Conservation (phyloP, 169 alveolate genomes). For the Cryptosporidium muris region DNA sequence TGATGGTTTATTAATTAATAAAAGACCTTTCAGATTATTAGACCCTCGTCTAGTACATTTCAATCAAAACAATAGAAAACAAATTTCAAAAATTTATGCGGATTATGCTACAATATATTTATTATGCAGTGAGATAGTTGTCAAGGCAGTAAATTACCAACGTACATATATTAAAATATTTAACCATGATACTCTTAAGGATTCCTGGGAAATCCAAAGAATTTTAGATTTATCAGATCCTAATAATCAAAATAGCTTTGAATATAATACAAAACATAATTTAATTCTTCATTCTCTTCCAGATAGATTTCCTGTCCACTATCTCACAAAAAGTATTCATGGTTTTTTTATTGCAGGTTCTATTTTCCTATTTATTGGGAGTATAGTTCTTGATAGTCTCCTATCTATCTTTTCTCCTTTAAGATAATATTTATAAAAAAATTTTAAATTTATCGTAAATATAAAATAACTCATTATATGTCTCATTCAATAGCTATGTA, state of each 20-base stretch:
- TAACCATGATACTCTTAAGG: background rate
- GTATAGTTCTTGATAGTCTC: constrained; percentile 1
- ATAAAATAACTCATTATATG: background rate
- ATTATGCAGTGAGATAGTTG: constrained; percentile 27
- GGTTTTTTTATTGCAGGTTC: constrained; percentile 8
- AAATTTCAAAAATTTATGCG: constrained; percentile 15
- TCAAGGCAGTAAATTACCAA: constrained; percentile 25
- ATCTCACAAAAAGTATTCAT: constrained; percentile 10
- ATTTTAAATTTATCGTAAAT: constrained; percentile 17
- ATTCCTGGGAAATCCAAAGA: constrained; percentile 17
- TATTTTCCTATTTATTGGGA: constrained; percentile 16
- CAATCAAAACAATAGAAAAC: constrained; percentile 6
- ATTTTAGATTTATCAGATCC: constrained; percentile 20
- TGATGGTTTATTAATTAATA: constrained; percentile 13
- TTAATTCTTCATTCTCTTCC: constrained; percentile 52
- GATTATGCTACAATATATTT: constrained; percentile 55
- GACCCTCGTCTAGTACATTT: background rate
- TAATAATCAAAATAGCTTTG: constrained; percentile 27
- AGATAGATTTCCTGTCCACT: constrained; percentile 19
- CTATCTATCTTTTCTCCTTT: background rate
- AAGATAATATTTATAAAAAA: constrained; percentile 14
- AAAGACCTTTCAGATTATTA: constrained; percentile 19
- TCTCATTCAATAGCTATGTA: background rate
- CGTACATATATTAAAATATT: constrained; percentile 6
- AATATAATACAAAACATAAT: constrained; percentile 29